A percentile compares a stretch with the other conserved stretches of the same genome.
phyloP scores from a whole-genome alignment of 768 basidiomycete species.

The Glaciozyma martinii region DNA sequence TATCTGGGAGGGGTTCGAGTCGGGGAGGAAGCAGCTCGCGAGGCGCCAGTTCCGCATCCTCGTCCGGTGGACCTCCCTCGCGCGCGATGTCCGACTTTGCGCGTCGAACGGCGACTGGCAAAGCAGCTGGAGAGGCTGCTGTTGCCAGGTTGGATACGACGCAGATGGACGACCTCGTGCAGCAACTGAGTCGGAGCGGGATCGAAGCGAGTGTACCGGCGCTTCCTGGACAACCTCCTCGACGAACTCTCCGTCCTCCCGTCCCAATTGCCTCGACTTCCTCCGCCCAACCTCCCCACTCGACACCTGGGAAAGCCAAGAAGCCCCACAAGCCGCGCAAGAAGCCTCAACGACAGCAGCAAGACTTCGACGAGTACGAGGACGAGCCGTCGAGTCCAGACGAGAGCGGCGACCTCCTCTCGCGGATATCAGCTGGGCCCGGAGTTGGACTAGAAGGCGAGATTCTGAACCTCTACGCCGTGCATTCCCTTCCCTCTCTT shows the following conservation, averaged over 20 bases:
- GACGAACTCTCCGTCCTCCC: neutral
- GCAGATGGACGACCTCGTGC: neutral
- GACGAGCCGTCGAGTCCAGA: neutral
- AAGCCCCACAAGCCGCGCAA: neutral
- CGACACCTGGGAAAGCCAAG: neutral
- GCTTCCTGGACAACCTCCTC: neutral
- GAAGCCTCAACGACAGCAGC: neutral
- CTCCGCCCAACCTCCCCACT: neutral
- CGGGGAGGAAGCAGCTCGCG: neutral
- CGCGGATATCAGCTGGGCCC: neutral
- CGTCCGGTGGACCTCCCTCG: neutral
- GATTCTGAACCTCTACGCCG: slow-evolving; percentile 20
- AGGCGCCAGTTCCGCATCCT: neutral
- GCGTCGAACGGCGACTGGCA: neutral
- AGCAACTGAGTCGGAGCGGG: neutral
- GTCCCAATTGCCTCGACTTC: neutral
- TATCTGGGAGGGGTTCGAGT: neutral
- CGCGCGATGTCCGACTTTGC: neutral
- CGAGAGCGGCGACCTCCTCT: neutral
- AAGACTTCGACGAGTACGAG: neutral
- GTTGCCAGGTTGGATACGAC: neutral
- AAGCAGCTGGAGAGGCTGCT: neutral
- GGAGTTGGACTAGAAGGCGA: slow-evolving; percentile 10
- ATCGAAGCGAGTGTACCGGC: neutral
- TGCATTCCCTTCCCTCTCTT: neutral